Percentiles rank a stretch among this genome's conserved stretches.
These are phyloP conservation scores for Hygrocybe punicea DNA, from an alignment of 768 basidiomycete species.

Conservation along the genomic window DNA sequence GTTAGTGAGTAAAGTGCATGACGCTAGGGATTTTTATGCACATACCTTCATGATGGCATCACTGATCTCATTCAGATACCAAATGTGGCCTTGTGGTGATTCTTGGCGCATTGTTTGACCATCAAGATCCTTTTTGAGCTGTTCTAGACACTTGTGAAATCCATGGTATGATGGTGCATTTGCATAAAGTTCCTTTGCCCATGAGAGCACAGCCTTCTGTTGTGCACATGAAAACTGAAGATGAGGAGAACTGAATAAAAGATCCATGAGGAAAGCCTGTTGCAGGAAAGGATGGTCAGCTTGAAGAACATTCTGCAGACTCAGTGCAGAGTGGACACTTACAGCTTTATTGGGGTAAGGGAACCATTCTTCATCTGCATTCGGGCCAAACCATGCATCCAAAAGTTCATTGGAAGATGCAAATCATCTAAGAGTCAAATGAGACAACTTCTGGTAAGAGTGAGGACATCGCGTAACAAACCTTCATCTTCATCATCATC, in stretches of 20 bases:
- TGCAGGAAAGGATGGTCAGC: not conserved
- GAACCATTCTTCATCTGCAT: not conserved
- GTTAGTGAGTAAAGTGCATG: not conserved
- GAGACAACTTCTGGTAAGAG: not conserved
- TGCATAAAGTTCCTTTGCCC: slow-evolving; percentile 28
- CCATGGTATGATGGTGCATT: slow-evolving; percentile 25
- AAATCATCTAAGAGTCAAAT: not conserved
- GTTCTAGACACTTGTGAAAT: slow-evolving; percentile 17
- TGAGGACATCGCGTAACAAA: not conserved
- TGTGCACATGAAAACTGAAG: slow-evolving; percentile 30
- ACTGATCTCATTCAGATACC: slow-evolving; percentile 20
- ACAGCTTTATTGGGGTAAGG: not conserved
- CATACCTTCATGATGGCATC: not conserved
- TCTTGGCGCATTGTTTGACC: slow-evolving; percentile 19
- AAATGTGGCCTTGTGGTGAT: slow-evolving; percentile 20
- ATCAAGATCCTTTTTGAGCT: slow-evolving; percentile 17
- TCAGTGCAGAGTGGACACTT: not conserved
- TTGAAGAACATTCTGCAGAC: not conserved
- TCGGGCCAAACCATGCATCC: not conserved
- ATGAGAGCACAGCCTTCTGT: slow-evolving; percentile 25
- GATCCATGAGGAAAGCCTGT: slow-evolving; percentile 27
- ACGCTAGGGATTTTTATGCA: no score
- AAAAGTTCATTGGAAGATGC: not conserved
- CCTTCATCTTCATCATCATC: not conserved
- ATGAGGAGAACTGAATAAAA: slow-evolving; percentile 31